A percentile compares a stretch with the other conserved stretches of the same genome.
These are phyloP conservation scores for Tranzscheliella williamsii DNA, from an alignment of 1,284 basidiomycete species.

Conservation along the genomic window DNA sequence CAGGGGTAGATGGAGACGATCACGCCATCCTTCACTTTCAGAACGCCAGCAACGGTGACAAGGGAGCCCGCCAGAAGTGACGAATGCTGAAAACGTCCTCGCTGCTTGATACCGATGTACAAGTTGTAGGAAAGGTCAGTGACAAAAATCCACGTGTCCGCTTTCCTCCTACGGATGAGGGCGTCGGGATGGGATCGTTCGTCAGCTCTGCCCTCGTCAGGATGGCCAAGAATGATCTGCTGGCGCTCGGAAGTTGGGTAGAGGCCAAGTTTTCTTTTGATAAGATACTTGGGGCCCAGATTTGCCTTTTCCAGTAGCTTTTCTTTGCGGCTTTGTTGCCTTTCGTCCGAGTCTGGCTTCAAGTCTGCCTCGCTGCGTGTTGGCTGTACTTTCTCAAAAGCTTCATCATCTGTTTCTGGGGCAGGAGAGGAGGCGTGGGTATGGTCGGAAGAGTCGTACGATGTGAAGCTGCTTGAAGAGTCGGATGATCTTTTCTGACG, in stretches of 20 bases:
- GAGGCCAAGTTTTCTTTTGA: constrained; percentile 33
- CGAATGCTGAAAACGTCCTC: constrained; percentile 44
- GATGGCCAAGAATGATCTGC: constrained; percentile 17
- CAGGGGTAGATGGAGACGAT: constrained; percentile 44
- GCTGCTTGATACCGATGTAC: constrained; percentile 46
- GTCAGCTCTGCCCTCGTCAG: background rate
- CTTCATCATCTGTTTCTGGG: background rate
- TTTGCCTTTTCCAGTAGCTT: constrained; percentile 28
- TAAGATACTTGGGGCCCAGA: constrained; percentile 32
- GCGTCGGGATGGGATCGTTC: constrained; percentile 7
- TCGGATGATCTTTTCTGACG: constrained; percentile 5
- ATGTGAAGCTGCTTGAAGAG: constrained; percentile 21
- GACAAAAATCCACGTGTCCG: constrained; percentile 44
- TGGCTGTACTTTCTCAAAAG: background rate
- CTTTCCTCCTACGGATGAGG: constrained; percentile 23
- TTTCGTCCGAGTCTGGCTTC: constrained; percentile 7
- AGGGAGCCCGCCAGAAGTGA: constrained; percentile 37
- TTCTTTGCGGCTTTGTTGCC: constrained; percentile 30
- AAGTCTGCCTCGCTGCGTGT: background rate
- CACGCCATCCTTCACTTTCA: constrained; percentile 42
- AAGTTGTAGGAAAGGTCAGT: constrained; percentile 35
- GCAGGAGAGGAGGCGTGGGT: background rate
- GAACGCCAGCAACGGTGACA: constrained; percentile 37
- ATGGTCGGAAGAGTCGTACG: background rate
- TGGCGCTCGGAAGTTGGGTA: constrained; percentile 26